A percentile compares a stretch with the other conserved stretches of the same genome.
Conservation (phyloP, 139 green algal genomes). For the Tetradesmus obliquus region DNA sequence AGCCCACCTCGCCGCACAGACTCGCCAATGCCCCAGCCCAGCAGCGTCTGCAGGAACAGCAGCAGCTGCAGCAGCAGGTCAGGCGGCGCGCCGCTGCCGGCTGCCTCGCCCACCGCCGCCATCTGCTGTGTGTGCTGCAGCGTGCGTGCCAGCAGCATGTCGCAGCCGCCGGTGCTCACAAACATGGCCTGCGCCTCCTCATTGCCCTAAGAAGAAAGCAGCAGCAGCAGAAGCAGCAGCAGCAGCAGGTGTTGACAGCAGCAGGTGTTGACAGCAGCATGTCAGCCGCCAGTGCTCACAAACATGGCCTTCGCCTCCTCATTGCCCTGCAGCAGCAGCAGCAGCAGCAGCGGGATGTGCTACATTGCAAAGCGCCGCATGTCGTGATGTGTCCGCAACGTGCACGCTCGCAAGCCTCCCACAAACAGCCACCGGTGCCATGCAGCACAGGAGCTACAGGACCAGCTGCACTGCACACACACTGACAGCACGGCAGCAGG, state of each 20-base stretch:
- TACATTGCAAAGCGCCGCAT: too few relatives aligned
- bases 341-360: background rate
- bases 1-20: slow-evolving; percentile 27
- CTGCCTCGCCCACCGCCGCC: background rate
- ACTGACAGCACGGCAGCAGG: background rate
- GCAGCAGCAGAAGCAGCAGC: background rate
- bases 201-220: background rate
- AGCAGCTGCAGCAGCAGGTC: slow-evolving; percentile 33
- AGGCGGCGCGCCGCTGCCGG: background rate
- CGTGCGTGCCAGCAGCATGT: slow-evolving; percentile 11
- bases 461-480: too few relatives aligned
- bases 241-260: background rate
- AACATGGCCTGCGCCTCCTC: slow-evolving; percentile 45
- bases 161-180: slow-evolving; percentile 35
- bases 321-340: background rate
- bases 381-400: too few relatives aligned
- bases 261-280: background rate
- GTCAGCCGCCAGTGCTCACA: too few relatives aligned
- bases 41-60: slow-evolving; percentile 34
- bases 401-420: too few relatives aligned
- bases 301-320: too few relatives aligned
- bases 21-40: background rate
- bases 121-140: slow-evolving; percentile 8
- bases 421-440: too few relatives aligned
- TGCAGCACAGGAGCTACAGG: too few relatives aligned